Base-by-base conservation (phyloP, 495 filamentous ascomycete genomes). In the Entonaema liquescens region DNA sequence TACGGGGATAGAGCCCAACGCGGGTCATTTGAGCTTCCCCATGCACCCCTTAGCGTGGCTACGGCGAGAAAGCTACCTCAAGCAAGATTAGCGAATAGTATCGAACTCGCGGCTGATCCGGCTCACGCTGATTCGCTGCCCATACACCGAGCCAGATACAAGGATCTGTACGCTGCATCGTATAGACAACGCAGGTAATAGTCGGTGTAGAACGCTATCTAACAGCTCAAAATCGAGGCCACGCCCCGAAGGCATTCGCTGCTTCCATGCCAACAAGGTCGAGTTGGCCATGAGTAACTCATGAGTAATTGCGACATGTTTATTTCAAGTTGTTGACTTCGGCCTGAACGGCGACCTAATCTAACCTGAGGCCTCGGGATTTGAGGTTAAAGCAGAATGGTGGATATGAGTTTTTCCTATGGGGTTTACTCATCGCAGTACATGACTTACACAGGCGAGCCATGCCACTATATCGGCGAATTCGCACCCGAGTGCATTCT, bases 91-190 rank as follows among this genome's bases (percentile, higher is more conserved):
- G 65, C 70, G 70, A 72, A 72, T 72, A 47, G 31, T 15, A 38
- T 61, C 59, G 47, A 61, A 44, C 56, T 68, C 70, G 70, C 65
- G 70, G 70, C 70, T 72, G 59, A 68, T 72, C 70, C 70, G 70
- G 70, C 57, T 21, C 0, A 31, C 28, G 53, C 19, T 72, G 65
- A 72, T 72, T 72, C 65, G 70, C 21, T 19, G 61, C 28, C 19
- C 19, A 23, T 26, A 64, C 25, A 54, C 60, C 65, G 70, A 67
- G 56, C 42, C 42, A 31, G 38, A 72, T 72, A 64, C 70, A 72
- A 65, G 60, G 64, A 72, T 54, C 57, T 59, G 59, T 59, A 57
- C 61, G 62, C 70, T 68, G 65, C 70, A 72, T 65, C 65, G 29
- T 62, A 71, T 70, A 62, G 38, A 68, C 44, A 21, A 53, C 19